These are phyloP conservation scores for Colletotrichum costaricense DNA, from an alignment of 2,329 filamentous ascomycete species.

Conservation along the genomic window DNA sequence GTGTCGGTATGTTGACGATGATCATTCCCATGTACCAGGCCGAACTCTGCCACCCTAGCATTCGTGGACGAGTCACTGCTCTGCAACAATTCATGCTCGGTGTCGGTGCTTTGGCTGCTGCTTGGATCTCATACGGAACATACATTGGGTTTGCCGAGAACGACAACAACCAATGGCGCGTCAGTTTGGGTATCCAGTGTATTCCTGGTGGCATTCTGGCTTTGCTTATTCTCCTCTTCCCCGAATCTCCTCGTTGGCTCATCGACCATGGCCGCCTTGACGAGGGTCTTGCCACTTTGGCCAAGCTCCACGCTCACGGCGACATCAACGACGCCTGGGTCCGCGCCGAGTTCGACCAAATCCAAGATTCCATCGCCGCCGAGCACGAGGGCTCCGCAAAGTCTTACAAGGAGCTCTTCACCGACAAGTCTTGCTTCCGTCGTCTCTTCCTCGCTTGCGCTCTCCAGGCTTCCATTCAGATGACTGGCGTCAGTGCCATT, in stretches of 20 bases:
- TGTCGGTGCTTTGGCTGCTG: slow-evolving; percentile 77
- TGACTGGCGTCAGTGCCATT: slow-evolving; percentile 61
- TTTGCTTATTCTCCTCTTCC: slow-evolving; percentile 75
- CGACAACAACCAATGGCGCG: slow-evolving; percentile 48
- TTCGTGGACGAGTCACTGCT: slow-evolving; percentile 79
- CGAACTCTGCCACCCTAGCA: slow-evolving; percentile 81
- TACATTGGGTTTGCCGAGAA: slow-evolving; percentile 43
- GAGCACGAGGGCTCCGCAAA: slow-evolving; percentile 78
- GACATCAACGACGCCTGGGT: slow-evolving; percentile 76
- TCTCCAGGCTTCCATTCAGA: slow-evolving; percentile 37
- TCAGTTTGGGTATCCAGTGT: slow-evolving; percentile 74
- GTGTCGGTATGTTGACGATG: slow-evolving; percentile 56
- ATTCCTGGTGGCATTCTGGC: slow-evolving; percentile 74
- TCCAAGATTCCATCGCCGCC: slow-evolving; percentile 71
- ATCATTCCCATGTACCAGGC: slow-evolving; percentile 76
- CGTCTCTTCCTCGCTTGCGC: slow-evolving; percentile 77
- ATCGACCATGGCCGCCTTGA: slow-evolving; percentile 77
- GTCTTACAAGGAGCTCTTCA: slow-evolving; percentile 77
- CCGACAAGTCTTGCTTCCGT: slow-evolving; percentile 70
- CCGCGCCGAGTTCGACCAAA: slow-evolving; percentile 77
- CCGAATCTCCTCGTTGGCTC: slow-evolving; percentile 80
- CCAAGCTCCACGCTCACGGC: slow-evolving; percentile 76
- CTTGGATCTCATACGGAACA: slow-evolving; percentile 76
- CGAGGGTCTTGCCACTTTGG: slow-evolving; percentile 74
- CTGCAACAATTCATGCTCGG: slow-evolving; percentile 88